phyloP scores from a whole-genome alignment of 257 asterid species.

The Ballota nigra region DNA sequence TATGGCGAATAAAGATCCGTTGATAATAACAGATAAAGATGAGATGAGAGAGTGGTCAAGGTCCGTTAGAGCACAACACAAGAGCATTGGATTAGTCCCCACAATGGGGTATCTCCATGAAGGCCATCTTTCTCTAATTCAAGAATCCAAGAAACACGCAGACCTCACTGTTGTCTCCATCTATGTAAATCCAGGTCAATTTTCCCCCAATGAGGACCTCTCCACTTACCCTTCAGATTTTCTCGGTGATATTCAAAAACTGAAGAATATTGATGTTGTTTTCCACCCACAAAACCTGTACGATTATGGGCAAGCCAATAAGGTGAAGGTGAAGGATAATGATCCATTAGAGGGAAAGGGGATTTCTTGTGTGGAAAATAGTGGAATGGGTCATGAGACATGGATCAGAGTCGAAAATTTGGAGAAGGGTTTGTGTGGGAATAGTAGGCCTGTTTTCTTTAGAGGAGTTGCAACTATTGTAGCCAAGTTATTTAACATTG shows the following conservation, averaged over 20 bases:
- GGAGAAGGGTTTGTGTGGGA: slow-evolving; percentile 89
- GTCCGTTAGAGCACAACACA: slow-evolving; percentile 50
- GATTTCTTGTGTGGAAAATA: slow-evolving; percentile 67
- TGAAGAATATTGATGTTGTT: slow-evolving; percentile 61
- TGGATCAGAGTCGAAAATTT: slow-evolving; percentile 80
- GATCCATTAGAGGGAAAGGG: slow-evolving; percentile 27
- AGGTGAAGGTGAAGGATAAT: neutral
- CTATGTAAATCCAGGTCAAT: slow-evolving; percentile 90
- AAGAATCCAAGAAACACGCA: slow-evolving; percentile 58
- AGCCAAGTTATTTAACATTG: slow-evolving; percentile 75
- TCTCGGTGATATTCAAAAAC: slow-evolving; percentile 62
- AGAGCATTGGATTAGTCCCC: slow-evolving; percentile 76
- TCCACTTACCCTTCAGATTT: slow-evolving; percentile 95
- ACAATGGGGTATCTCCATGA: slow-evolving; percentile 95
- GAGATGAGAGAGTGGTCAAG: slow-evolving; percentile 89
- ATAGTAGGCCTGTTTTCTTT: slow-evolving; percentile 81
- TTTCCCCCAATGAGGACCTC: slow-evolving; percentile 87
- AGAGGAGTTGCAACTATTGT: slow-evolving; percentile 97
- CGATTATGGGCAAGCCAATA: slow-evolving; percentile 36
- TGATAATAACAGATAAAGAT: slow-evolving; percentile 59
- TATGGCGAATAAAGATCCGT: slow-evolving; percentile 53
- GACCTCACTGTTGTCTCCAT: slow-evolving; percentile 67
- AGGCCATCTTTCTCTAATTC: slow-evolving; percentile 79
- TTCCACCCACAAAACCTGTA: slow-evolving; percentile 75
- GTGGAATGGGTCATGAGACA: slow-evolving; percentile 75